These are phyloP conservation scores for Colletotrichum sp. DNA, from an alignment of 2,329 filamentous ascomycete genomes.

Conservation along the genomic window DNA sequence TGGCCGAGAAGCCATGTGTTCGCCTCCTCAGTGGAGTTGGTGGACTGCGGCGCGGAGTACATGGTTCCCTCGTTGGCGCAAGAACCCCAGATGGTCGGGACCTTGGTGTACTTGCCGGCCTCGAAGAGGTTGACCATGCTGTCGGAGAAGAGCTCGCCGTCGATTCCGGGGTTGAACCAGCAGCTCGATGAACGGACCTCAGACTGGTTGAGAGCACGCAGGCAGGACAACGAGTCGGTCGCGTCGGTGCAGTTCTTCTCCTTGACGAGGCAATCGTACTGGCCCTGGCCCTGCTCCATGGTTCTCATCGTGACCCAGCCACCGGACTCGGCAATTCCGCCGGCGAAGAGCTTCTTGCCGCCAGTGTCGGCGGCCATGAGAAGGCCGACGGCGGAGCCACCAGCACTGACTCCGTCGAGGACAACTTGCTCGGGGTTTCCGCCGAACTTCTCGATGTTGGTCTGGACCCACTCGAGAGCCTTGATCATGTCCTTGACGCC, in stretches of 20 bases:
- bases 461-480: constrained; percentile 72
- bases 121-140: constrained; percentile 54
- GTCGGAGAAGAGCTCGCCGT: constrained; percentile 56
- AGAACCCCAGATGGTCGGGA: constrained; percentile 56
- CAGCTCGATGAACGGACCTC: constrained; percentile 25
- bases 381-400: constrained; percentile 67
- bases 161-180: constrained; percentile 47
- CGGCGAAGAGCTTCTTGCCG: constrained; percentile 54
- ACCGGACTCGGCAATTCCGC: constrained; percentile 54
- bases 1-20: constrained; percentile 37
- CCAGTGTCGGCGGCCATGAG: constrained; percentile 65
- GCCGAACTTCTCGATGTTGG: constrained; percentile 70
- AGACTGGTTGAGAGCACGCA: constrained; percentile 23
- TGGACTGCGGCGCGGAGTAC: constrained; percentile 33
- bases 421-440: constrained; percentile 73
- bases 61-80: constrained; percentile 43
- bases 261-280: constrained; percentile 53
- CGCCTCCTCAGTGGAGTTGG: constrained; percentile 36
- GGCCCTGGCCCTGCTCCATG: constrained; percentile 43
- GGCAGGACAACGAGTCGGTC: constrained; percentile 24
- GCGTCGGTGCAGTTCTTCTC: constrained; percentile 25
- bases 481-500: constrained; percentile 41
- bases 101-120: constrained; percentile 54
- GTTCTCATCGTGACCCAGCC: constrained; percentile 55
- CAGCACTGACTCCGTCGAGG: constrained; percentile 72